Base-by-base conservation (phyloP, 768 basidiomycete species). In the Phaffia tasmanica region DNA sequence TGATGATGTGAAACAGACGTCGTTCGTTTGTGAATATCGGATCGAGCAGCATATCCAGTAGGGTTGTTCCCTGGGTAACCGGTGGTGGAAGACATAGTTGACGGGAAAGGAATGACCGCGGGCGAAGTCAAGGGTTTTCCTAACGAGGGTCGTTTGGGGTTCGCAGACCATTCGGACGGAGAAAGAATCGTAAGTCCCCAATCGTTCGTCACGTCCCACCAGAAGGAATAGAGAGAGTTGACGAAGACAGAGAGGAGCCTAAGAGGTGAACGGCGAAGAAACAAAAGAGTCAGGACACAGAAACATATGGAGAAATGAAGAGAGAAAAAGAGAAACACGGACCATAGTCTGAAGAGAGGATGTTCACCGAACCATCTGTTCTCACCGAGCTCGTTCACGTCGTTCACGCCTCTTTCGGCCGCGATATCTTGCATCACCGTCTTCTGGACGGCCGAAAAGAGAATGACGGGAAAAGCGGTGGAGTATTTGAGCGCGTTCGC, bases 191-290 rank as follows among this genome's bases (percentile, higher is more conserved):
- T 83, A 63, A 99, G 80, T 6, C 95, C 95, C 93, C 94, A 99
- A 75, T 99, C 95, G 75, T 94, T 89, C 57, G 89, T 91, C 53
- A 98, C 82, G 77, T 98, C 95, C 95, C 95, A 99, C 89, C 91
- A 99, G 76, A 94, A 98, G 2, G 92, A 93, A 76, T 90, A 99
- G 35, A 88, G 75, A 3, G 93, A 94, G 76, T 98, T 98, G 72
- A 94, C 75, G 47, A 83, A 81, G 27, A 89, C 92, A 14, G 86
- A 83, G 55, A 95, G 76, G 19, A 97, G 76, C 92, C 91, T 94
- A 65, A 25, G 51, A 35, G 19, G 25, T 42, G 32, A 48, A 5
- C 4, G 35, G 11, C 6, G 11, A 42, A 6, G 19, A 21, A 62
- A 48, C 46, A 7, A 25, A 25, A 60, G 21, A 9, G 50, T 27